Base-by-base conservation (phyloP, 2,329 filamentous ascomycete species). In the Cryoendolithus antarcticus region DNA sequence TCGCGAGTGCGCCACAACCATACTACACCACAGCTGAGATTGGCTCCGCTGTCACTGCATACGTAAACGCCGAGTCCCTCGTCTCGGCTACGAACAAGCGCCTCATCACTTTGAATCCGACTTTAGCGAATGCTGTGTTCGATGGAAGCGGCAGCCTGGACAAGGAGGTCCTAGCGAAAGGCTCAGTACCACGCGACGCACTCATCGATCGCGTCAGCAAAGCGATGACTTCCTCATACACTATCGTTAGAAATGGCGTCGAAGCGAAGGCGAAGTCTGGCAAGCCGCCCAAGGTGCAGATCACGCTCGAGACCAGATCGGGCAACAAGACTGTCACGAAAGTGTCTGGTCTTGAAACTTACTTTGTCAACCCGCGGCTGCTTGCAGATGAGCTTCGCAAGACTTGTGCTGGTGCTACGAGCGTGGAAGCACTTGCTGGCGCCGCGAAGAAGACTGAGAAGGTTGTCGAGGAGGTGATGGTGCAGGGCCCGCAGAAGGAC, bases 261-360 rank as follows among this genome's bases (percentile, higher is more conserved):
- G 52, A 58, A 9, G 59, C 66, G n/a, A 82, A 80, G 53, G 71
- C 75, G 1, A 78, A 74, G 53, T 63, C 74, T 2, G 78, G 78
- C 1, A 55, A 68, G 1, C 62, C 74, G 4, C 77, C 78, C 0
- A 78, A 77, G 46, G 65, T 77, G 21, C 65, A 65, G 10, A 67
- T 82, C 36, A 66, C 65, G 0, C 60, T 82, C 6, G 77, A 82
- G 52, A 77, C 73, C 11, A 69, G 77, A n/a, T 73, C 70, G 12
- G 76, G 77, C 6, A 76, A 75, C 41, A 82, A 82, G 58, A 75
- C 71, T 2, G 74, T 77, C 2, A 81, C 77, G 3, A 77, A 73
- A 48, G 63, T 80, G 1, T 70, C 66, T 10, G 75, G 74, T 3
- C 53, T 82, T 24, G 78, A 82, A 49, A 59, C 67, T 0, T 82